phyloP scores from a whole-genome alignment of 192 early-diverging fungal species.

The Podila epicladia region DNA sequence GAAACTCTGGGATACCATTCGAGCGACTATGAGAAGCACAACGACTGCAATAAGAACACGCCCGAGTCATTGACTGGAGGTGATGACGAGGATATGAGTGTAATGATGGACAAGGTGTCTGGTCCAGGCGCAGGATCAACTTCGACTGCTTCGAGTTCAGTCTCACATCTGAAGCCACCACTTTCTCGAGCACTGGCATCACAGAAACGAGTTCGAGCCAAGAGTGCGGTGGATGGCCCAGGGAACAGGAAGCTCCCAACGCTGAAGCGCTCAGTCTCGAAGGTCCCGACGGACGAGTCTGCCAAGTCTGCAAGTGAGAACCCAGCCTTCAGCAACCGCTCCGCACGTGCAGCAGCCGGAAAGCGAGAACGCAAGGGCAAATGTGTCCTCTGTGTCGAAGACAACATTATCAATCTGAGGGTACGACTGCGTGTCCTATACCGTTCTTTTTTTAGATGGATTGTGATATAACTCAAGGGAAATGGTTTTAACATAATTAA shows the following conservation, averaged over 20 bases:
- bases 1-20: slow-evolving; percentile 9
- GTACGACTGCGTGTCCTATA: slow-evolving; percentile 1
- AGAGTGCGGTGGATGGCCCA: no score
- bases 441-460: background rate
- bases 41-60: slow-evolving; percentile 42
- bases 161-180: no score
- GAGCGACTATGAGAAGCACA: slow-evolving; percentile 32
- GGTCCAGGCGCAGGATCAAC: no score
- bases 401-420: slow-evolving; percentile 67
- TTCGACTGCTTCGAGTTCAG: no score
- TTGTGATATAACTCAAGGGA: no score
- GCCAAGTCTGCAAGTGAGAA: slow-evolving; percentile 7
- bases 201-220: no score
- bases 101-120: no score
- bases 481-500: background rate
- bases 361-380: slow-evolving; percentile 31
- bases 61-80: slow-evolving; percentile 3
- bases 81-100: no score
- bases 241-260: no score
- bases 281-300: background rate
- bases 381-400: slow-evolving; percentile 51
- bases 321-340: slow-evolving; percentile 25
- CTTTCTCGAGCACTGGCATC: no score
- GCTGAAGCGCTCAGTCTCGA: background rate
- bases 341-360: slow-evolving; percentile 26